Percentiles rank a stretch among this genome's conserved stretches.
Conservation (phyloP, 805 yeast species). For the Ogataea parapolymorpha region DNA sequence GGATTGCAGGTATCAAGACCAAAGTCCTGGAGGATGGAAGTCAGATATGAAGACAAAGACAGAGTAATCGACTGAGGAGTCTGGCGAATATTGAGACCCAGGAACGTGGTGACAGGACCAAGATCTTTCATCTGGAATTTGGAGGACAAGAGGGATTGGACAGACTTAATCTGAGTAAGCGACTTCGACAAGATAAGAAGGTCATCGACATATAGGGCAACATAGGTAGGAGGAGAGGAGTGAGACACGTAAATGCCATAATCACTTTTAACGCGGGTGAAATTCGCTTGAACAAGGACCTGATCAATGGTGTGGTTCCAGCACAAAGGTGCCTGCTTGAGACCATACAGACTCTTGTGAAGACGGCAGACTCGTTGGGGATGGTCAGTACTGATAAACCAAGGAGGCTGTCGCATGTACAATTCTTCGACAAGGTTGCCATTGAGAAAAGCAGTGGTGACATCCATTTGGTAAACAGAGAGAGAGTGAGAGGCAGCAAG, state of each 20-base stretch:
- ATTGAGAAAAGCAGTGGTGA: too few relatives aligned
- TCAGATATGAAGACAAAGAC: background rate
- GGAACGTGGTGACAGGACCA: background rate
- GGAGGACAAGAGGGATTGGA: background rate
- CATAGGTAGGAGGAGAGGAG: background rate
- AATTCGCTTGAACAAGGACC: background rate
- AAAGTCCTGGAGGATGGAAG: background rate
- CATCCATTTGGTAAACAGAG: too few relatives aligned
- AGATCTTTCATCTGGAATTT: background rate
- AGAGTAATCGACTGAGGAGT: background rate
- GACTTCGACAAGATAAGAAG: background rate
- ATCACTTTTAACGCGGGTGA: background rate
- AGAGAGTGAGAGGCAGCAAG: too few relatives aligned
- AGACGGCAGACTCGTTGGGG: slow-evolving; percentile 1
- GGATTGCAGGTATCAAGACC: background rate
- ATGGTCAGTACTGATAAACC: background rate
- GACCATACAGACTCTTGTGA: background rate
- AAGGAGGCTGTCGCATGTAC: slow-evolving; percentile 7
- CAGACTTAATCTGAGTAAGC: background rate
- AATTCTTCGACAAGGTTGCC: too few relatives aligned
- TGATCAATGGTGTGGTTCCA: background rate
- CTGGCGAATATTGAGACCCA: background rate
- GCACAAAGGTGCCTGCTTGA: background rate
- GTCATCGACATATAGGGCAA: background rate
- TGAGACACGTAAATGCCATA: background rate